Base-by-base conservation (phyloP, 192 early-diverging fungal genomes). In the Pilaira anomala region DNA sequence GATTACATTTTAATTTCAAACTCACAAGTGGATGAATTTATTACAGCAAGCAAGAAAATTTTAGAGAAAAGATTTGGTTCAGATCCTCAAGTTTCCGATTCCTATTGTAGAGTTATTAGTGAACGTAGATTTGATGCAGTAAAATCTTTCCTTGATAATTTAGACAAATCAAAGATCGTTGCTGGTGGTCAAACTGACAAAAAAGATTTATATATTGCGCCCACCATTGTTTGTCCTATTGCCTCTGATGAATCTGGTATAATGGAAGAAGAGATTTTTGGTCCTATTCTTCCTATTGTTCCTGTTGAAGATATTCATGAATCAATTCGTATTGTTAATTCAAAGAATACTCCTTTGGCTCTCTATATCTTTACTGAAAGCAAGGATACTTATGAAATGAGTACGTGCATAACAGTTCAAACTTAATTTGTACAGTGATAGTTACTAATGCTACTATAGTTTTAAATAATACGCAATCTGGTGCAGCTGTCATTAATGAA, bases 1-100 rank as follows among this genome's bases (percentile, higher is more conserved):
- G 95, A 97, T 69, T 94, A 95, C 62, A 66, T 95, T 9, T 68
- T 95, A 42, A 80, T 88, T 40, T 81, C 86, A 36, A 74, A 78
- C 30, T 80, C 82, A 19, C 65, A 83, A 19, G 78, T 83, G 49
- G 76, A 79, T 53, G 53, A 64, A 33, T 80, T 97, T 58, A 61
- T 88, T 33, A 80, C 52, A 1, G 85, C 80, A 18, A 56, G 93
- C 61, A 70, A 68, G 24, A 71, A 79, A 11, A 64, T 71, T 0
- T 40, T 84, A 3, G 28, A 61, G 3, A 72, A 78, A 16, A 68
- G 83, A 63, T 89, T 67, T 48, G 80, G 83, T 48, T 22, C 30
- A 3, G 72, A 86, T 42, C 76, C 83, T 24, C 60, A 80, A 22
- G 60, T 56, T 48, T 79, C 82, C 8, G 46, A 59, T 0, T 77